These are phyloP conservation scores for Volvox carteri DNA, from an alignment of 163 green algal genomes.

Conservation along the genomic window DNA sequence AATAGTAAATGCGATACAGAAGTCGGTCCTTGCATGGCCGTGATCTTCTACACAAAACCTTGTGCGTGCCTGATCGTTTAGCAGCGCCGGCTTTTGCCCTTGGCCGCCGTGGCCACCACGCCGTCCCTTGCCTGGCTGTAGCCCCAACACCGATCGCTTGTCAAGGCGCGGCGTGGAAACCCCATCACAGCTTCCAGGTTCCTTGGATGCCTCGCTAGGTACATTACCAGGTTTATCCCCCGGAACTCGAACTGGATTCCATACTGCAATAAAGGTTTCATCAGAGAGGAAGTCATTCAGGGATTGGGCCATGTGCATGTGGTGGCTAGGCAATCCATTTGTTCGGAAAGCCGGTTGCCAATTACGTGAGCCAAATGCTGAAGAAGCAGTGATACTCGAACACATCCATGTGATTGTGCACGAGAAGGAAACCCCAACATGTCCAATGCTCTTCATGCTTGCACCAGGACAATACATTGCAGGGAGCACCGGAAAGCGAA, in stretches of 20 bases:
- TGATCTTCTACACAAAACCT: constrained; percentile 49
- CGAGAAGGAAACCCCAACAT: no score
- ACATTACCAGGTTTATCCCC: neutral
- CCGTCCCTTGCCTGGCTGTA: neutral
- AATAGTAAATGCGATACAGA: constrained; percentile 70
- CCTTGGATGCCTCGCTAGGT: neutral
- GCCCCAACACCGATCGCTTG: neutral
- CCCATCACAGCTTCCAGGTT: neutral
- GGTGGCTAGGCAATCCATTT: neutral
- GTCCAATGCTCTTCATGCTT: no score
- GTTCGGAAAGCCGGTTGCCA: neutral
- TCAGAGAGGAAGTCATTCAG: no score
- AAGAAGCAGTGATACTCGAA: no score
- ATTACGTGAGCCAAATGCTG: no score
- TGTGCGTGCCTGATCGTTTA: constrained; percentile 81
- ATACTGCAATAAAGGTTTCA: constrained; percentile 47
- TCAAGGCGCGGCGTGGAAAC: neutral
- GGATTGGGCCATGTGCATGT: neutral
- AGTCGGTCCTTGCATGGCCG: constrained; percentile 54
- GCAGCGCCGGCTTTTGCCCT: constrained; percentile 66
- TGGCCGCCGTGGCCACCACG: neutral
- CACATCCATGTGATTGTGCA: no score
- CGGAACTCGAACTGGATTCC: constrained; percentile 48
- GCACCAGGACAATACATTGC: no score
- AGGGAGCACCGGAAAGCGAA: no score